Evolutionary conservation across 768 basidiomycete species (phyloP).

Genomic region (Sarcodon aspratus): DNA sequence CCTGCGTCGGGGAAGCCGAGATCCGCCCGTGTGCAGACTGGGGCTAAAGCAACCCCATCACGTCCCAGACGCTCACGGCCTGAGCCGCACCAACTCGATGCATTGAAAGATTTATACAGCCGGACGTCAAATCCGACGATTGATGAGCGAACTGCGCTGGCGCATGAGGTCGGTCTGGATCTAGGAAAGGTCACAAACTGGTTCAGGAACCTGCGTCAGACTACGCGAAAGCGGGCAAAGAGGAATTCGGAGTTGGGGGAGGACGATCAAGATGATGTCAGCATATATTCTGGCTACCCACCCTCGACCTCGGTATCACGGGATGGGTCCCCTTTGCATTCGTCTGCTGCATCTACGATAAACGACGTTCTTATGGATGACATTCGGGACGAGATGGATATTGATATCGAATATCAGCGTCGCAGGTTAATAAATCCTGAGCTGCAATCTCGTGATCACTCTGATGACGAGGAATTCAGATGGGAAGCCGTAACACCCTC

Average conservation of each 20-base stretch:
- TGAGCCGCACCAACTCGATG: conserved; percentile 68
- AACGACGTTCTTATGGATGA: conserved; percentile 13
- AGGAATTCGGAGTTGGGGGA: conserved; percentile 28
- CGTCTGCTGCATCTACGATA: conserved; percentile 40
- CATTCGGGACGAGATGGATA: conserved; percentile 37
- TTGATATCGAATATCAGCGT: conserved; percentile 9
- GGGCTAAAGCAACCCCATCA: conserved; percentile 23
- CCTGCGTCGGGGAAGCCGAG: conserved; percentile 26
- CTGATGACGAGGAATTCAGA: conserved; percentile 53
- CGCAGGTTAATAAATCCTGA: background rate
- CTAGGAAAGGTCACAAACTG: conserved; percentile 80
- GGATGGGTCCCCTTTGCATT: conserved; percentile 37
- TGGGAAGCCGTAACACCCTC: conserved; percentile 69
- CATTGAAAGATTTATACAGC: conserved; percentile 56
- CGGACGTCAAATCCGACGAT: conserved; percentile 68
- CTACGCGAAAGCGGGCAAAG: conserved; percentile 60
- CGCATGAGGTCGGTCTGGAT: conserved; percentile 77
- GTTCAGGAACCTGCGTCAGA: conserved; percentile 80
- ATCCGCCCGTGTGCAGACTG: conserved; percentile 23
- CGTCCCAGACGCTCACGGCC: conserved; percentile 68
- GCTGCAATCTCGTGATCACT: conserved; percentile 18
- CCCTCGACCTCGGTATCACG: conserved; percentile 38
- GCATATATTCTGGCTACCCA: conserved; percentile 10
- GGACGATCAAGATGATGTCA: conserved; percentile 26
- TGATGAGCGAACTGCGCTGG: conserved; percentile 66